These are phyloP conservation scores for Yamadazyma membranifaciens DNA, from an alignment of 1,139 yeast species.

Conservation along the genomic window DNA sequence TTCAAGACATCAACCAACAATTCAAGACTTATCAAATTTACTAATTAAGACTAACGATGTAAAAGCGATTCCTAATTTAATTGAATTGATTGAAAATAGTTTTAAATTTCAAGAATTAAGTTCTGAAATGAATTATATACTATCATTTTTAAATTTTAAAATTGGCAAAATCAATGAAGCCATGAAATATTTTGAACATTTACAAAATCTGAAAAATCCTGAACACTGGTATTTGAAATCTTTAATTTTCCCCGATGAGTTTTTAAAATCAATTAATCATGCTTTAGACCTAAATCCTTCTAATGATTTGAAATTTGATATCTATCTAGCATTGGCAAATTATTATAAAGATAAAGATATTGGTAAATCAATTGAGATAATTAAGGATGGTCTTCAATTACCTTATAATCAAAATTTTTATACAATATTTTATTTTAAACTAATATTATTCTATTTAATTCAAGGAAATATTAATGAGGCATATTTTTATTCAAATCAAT, in stretches of 20 bases:
- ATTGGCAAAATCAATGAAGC: conserved; percentile 9
- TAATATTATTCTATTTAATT: conserved; percentile 7
- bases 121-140: background rate
- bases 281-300: conserved; percentile 2
- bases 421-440: conserved; percentile 5
- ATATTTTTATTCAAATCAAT: conserved; percentile 2
- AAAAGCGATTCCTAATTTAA: background rate
- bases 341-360: conserved; percentile 1
- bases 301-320: conserved; percentile 4
- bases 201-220: conserved; percentile 1
- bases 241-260: conserved; percentile 1
- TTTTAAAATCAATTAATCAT: conserved; percentile 1
- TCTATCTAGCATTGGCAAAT: conserved; percentile 3
- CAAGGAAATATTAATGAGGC: conserved; percentile 4
- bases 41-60: background rate
- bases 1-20: conserved; percentile 1
- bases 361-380: conserved; percentile 2
- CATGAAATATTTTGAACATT: conserved; percentile 6
- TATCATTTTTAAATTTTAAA: conserved; percentile 1
- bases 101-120: background rate
- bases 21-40: background rate
- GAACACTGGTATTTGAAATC: background rate
- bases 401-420: conserved; percentile 3
- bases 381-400: conserved; percentile 4
- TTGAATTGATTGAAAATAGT: conserved; percentile 3